Evolutionary conservation across 495 filamentous ascomycete species (phyloP).

Genomic region (Acidiella bohemica): DNA sequence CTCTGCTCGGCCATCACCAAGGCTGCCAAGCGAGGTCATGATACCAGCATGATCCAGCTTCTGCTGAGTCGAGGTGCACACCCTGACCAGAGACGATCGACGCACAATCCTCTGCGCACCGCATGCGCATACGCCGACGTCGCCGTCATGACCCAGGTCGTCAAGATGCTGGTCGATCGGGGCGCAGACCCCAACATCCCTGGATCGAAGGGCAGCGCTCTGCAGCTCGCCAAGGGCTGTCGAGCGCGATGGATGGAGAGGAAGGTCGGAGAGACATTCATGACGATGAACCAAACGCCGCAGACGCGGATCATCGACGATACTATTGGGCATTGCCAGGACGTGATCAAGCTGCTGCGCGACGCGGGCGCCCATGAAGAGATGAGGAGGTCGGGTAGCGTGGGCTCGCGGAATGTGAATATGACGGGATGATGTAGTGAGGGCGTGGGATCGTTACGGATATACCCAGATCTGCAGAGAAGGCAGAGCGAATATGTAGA

Average conservation of each 20-base stretch:
- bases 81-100: constrained; percentile 9
- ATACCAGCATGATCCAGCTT: not conserved
- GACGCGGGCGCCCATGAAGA: not conserved
- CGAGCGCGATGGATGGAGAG: constrained; percentile 2
- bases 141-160: constrained; percentile 3
- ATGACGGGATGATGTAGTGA: too few species aligned
- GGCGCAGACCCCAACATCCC: constrained; percentile 8
- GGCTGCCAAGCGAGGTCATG: not conserved
- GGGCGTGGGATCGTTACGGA: not conserved
- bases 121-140: constrained; percentile 11
- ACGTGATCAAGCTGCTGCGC: constrained; percentile 4
- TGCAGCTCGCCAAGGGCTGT: constrained; percentile 1
- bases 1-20: constrained; percentile 5
- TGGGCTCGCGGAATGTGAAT: not conserved
- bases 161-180: constrained; percentile 11
- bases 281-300: not conserved
- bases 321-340: not conserved
- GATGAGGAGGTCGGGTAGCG: not conserved
- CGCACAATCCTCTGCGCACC: constrained; percentile 4
- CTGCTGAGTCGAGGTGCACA: constrained; percentile 6
- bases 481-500: not conserved
- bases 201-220: not conserved
- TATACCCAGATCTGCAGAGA: not conserved
- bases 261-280: constrained; percentile 2
- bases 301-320: constrained; percentile 2